A percentile compares a stretch with the other conserved stretches of the same genome.
Evolutionary conservation across 164 flowering plant genomes (phyloP).

Genomic region (Macadamia integrifolia): DNA sequence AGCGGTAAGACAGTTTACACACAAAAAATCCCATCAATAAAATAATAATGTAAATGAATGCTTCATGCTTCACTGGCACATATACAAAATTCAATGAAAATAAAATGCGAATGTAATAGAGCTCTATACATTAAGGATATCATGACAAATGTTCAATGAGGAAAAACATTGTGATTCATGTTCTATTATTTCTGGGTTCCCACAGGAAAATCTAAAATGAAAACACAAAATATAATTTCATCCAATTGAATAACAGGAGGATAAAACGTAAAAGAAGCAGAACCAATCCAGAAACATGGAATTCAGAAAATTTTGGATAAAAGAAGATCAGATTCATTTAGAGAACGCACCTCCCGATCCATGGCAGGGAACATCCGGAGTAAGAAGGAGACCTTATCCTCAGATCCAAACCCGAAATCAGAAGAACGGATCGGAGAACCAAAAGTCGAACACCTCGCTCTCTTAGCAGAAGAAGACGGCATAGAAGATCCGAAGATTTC

Average conservation of each 20-base stretch:
- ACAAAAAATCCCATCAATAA: neutral
- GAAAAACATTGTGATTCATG: too few species aligned
- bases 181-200: neutral
- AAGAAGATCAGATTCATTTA: neutral
- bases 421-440: slow-evolving; percentile 18
- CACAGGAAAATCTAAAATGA: neutral
- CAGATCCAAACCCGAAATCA: slow-evolving; percentile 20
- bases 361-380: slow-evolving; percentile 20
- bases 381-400: slow-evolving; percentile 18
- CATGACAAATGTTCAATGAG: too few species aligned
- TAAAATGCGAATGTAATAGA: neutral
- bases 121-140: neutral
- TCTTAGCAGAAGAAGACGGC: slow-evolving; percentile 14
- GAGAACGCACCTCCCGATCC: slow-evolving; percentile 17
- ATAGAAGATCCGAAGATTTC: slow-evolving; percentile 23
- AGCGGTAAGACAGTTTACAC: too few species aligned
- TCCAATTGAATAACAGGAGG: too few species aligned
- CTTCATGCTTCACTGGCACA: neutral
- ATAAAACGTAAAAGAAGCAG: neutral
- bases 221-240: neutral
- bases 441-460: slow-evolving; percentile 15
- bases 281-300: neutral
- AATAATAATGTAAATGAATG: neutral
- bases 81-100: neutral
- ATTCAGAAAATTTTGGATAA: neutral